Conservation (phyloP, 768 basidiomycete genomes). For the Suillus subalutaceus region DNA sequence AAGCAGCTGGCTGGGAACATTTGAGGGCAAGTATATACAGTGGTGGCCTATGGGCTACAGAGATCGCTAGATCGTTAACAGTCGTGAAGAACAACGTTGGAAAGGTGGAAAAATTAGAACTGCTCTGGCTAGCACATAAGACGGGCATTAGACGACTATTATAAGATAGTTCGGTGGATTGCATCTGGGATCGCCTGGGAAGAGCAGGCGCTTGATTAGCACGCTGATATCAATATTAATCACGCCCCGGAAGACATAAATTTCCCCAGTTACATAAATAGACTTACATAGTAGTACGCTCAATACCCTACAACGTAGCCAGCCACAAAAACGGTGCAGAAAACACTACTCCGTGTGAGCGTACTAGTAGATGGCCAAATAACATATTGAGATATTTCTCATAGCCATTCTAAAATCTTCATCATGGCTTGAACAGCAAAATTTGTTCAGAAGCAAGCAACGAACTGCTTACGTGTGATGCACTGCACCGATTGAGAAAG, state of each 20-base stretch:
- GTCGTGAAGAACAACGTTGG: background rate
- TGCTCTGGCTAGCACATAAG: background rate
- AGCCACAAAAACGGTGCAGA: no score
- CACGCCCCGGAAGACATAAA: background rate
- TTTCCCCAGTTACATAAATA: background rate
- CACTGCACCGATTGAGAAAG: background rate
- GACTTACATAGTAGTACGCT: no score
- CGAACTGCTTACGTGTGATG: no score
- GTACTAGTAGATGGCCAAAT: no score
- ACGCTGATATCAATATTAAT: background rate
- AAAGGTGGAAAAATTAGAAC: conserved; percentile 9
- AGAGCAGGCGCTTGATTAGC: background rate
- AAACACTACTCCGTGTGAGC: no score
- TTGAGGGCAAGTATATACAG: conserved; percentile 1
- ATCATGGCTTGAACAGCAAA: no score
- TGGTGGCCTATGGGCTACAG: background rate
- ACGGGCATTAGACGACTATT: conserved; percentile 4
- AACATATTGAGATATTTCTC: no score
- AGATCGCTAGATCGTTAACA: background rate
- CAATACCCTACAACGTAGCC: no score
- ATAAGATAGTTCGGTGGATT: conserved; percentile 5
- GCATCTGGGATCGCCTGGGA: background rate
- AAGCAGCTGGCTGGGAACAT: conserved; percentile 8
- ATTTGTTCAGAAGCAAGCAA: no score
- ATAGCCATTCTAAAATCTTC: no score